Percentiles rank a stretch among this genome's conserved stretches.
phyloP scores from a whole-genome alignment of 2,329 filamentous ascomycete genomes.

The Neodidymelliopsis sp. region DNA sequence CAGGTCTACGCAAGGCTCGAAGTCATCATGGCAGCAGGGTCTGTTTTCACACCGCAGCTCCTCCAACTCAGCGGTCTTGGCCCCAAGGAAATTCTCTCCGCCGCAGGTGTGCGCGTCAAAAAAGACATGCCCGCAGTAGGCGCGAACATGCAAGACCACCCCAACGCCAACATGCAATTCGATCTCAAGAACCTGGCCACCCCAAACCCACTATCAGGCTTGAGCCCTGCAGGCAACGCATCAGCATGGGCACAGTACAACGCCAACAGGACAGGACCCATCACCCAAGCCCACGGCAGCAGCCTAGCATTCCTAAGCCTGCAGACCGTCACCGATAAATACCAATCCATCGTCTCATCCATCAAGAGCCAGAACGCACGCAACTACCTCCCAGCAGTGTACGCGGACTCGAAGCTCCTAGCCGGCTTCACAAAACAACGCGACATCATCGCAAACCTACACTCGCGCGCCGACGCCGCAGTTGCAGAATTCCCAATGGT shows the following conservation, averaged over 20 bases:
- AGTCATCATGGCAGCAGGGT: conserved; percentile 66
- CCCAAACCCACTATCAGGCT: conserved; percentile 29
- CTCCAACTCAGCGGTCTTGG: conserved; percentile 43
- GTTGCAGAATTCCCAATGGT: conserved; percentile 43
- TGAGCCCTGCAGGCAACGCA: conserved; percentile 36
- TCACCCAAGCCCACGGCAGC: conserved; percentile 35
- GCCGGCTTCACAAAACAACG: conserved; percentile 35
- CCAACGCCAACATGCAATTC: conserved; percentile 29
- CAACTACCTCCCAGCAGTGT: conserved; percentile 26
- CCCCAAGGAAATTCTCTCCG: conserved; percentile 28
- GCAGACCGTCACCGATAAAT: conserved; percentile 26
- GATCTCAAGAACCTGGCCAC: conserved; percentile 31
- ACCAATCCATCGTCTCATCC: conserved; percentile 24
- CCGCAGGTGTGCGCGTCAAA: conserved; percentile 35
- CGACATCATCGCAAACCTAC: conserved; percentile 32
- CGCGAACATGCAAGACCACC: conserved; percentile 46
- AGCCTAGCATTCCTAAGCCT: conserved; percentile 32
- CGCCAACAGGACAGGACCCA: conserved; percentile 34
- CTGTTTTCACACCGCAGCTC: conserved; percentile 65
- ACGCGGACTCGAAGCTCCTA: conserved; percentile 26
- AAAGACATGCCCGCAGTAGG: conserved; percentile 40
- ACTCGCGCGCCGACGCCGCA: conserved; percentile 34
- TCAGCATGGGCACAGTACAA: conserved; percentile 38
- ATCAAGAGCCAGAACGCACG: conserved; percentile 28
- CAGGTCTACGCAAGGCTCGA: conserved; percentile 51